These are phyloP conservation scores for Setomelanomma holmii DNA, from an alignment of 2,329 filamentous ascomycete genomes.

Conservation along the genomic window DNA sequence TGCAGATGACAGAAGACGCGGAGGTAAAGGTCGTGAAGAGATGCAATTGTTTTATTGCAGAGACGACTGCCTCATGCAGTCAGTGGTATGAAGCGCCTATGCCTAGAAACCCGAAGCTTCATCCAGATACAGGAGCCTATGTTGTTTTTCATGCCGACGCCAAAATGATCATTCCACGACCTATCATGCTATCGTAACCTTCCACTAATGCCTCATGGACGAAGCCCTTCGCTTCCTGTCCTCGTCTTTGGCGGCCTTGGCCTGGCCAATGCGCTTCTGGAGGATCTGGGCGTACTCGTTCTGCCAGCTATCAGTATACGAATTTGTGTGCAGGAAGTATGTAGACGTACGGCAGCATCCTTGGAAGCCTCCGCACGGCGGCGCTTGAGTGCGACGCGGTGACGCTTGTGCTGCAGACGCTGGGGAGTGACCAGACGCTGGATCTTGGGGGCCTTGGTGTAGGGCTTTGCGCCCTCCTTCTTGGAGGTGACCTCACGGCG, in stretches of 20 bases:
- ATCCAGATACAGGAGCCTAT: conserved; percentile 42
- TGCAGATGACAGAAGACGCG: conserved; percentile 58
- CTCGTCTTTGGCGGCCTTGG: conserved; percentile 93
- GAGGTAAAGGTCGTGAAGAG: conserved; percentile 30
- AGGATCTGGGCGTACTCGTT: conserved; percentile 97
- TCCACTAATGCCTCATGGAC: conserved; percentile 62
- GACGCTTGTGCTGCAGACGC: conserved; percentile 99
- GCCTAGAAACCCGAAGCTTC: conserved; percentile 43
- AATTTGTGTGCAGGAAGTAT: neutral
- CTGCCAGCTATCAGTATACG: conserved; percentile 58
- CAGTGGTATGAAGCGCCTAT: conserved; percentile 45
- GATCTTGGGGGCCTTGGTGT: conserved; percentile 99
- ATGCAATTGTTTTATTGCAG: conserved; percentile 47
- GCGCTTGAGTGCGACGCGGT: conserved; percentile 97
- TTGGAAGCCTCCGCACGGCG: conserved; percentile 96
- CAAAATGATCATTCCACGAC: conserved; percentile 46
- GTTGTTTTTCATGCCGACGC: conserved; percentile 48
- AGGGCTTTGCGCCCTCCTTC: conserved; percentile 95
- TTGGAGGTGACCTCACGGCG: conserved; percentile 97
- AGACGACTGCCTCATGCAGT: conserved; percentile 46
- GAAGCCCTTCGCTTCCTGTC: conserved; percentile 95
- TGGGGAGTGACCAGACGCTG: conserved; percentile 99
- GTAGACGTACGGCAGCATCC: conserved; percentile 87
- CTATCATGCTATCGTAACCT: conserved; percentile 40
- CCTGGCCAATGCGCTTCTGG: conserved; percentile 95